These are phyloP conservation scores for Arthrinium puccinioides DNA, from an alignment of 2,329 filamentous ascomycete species.

Conservation along the genomic window DNA sequence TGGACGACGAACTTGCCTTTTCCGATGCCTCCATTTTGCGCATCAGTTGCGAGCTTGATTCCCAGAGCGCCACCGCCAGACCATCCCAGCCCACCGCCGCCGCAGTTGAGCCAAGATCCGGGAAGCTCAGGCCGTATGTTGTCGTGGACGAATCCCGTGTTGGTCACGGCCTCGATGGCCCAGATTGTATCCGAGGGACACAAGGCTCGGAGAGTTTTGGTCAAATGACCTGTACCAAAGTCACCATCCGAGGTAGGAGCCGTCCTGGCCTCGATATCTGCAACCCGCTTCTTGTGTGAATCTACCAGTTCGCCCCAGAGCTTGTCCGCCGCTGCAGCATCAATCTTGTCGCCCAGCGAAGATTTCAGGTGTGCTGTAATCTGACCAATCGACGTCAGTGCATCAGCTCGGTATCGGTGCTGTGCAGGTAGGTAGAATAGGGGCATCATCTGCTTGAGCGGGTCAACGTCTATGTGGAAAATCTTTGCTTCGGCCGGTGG, in stretches of 20 bases:
- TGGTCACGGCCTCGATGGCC: conserved; percentile 68
- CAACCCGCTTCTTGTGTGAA: conserved; percentile 51
- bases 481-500: conserved; percentile 45
- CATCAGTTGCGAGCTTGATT: conserved; percentile 38
- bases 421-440: conserved; percentile 64
- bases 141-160: conserved; percentile 58
- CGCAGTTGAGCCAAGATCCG: conserved; percentile 45
- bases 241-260: conserved; percentile 54
- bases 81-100: conserved; percentile 46
- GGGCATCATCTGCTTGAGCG: conserved; percentile 65
- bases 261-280: conserved; percentile 48
- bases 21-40: conserved; percentile 31
- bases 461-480: conserved; percentile 60
- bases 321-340: conserved; percentile 24
- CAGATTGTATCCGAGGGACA: conserved; percentile 54
- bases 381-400: conserved; percentile 59
- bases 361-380: conserved; percentile 45
- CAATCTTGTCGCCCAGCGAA: conserved; percentile 31
- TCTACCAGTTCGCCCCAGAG: conserved; percentile 49
- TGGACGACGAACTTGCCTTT: conserved; percentile 45
- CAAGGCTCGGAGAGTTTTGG: conserved; percentile 24
- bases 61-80: conserved; percentile 43
- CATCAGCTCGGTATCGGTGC: conserved; percentile 60
- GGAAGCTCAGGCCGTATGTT: conserved; percentile 55
- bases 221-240: conserved; percentile 46